Evolutionary conservation across 345 rosid species (phyloP), one percentile per base, ranked within the genome.

Genomic region (Citrus glauca): DNA sequence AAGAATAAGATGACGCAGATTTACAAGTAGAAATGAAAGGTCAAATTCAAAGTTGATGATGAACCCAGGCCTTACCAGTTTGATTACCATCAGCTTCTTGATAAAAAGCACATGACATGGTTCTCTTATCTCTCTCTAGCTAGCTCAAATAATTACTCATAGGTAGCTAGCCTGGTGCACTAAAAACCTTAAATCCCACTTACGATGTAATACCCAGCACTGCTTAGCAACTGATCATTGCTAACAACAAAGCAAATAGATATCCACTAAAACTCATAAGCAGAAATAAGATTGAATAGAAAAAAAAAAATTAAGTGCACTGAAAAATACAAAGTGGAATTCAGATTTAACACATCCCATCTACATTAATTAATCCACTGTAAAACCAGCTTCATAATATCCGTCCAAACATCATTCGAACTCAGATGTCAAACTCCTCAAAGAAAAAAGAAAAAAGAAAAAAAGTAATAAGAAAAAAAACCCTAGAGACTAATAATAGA

Each of bases 321-420:
- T 66, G 68, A 68, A 70, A 28, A 33, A 50, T 60, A 55, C 35
- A 50, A 37, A 61, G 11, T 1, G 35, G 33, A 10, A 11, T 14
- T 28, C 11, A 66, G 68, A 50, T 24, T 37, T 37, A 67, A 55
- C 30, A 55, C 19, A 38, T 66, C 25, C 33, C 79, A 79, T 78
- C 80, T 76, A 80, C 72, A 78, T 75, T 72, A 71, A 82, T 80
- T 72, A 71, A 82, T 82, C 71, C 66, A 72, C 73, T 75, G 56
- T 71, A 30, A 79, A 79, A 64, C 69, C 48, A 45, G 38, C 42
- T 64, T 35, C 50, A 66, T 70, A 65, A 74, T 32, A 78, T 40
- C 57, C 71, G 45, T 75, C 27, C 80, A 53, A 79, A 76, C 82
- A 73, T 30, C 68, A 76, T 74, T 38, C 63, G 64, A 72, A 27